Conservation (phyloP, 2,329 filamentous ascomycete species). For the Coniella lustricola region DNA sequence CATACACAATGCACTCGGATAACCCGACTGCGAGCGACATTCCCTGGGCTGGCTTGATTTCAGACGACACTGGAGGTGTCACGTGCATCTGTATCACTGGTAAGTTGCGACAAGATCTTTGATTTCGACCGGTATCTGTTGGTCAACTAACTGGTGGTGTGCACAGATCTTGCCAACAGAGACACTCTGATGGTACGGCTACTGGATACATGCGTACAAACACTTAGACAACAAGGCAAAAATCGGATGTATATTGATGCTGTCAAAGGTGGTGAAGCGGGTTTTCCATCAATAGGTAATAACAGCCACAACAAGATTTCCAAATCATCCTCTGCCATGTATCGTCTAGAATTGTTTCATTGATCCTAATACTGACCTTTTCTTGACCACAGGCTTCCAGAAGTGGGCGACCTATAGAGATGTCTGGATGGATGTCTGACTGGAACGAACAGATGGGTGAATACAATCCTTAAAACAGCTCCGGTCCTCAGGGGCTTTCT, state of each 20-base stretch:
- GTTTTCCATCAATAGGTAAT: slow-evolving; percentile 47
- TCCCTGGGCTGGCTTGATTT: slow-evolving; percentile 48
- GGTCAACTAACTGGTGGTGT: background rate
- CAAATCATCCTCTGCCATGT: too few species aligned
- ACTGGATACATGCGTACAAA: slow-evolving; percentile 43
- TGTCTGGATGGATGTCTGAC: slow-evolving; percentile 44
- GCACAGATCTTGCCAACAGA: slow-evolving; percentile 34
- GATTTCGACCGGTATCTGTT: background rate
- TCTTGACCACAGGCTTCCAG: slow-evolving; percentile 40
- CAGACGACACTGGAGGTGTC: slow-evolving; percentile 46
- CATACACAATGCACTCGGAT: slow-evolving; percentile 41
- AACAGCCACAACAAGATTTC: too few species aligned
- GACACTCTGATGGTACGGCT: slow-evolving; percentile 47
- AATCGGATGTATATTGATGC: slow-evolving; percentile 49
- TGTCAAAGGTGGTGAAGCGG: slow-evolving; percentile 42
- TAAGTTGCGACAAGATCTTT: slow-evolving; percentile 25
- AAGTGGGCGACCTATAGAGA: slow-evolving; percentile 54
- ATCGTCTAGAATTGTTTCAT: too few species aligned
- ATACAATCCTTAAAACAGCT: background rate
- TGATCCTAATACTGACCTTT: slow-evolving; percentile 6
- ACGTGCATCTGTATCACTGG: slow-evolving; percentile 54
- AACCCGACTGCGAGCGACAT: slow-evolving; percentile 43
- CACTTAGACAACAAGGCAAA: slow-evolving; percentile 43
- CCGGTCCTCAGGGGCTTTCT: too few species aligned
- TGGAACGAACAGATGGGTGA: too few species aligned